Base-by-base conservation (phyloP, 2,329 filamentous ascomycete genomes). In the Pestalotiopsis sp. region DNA sequence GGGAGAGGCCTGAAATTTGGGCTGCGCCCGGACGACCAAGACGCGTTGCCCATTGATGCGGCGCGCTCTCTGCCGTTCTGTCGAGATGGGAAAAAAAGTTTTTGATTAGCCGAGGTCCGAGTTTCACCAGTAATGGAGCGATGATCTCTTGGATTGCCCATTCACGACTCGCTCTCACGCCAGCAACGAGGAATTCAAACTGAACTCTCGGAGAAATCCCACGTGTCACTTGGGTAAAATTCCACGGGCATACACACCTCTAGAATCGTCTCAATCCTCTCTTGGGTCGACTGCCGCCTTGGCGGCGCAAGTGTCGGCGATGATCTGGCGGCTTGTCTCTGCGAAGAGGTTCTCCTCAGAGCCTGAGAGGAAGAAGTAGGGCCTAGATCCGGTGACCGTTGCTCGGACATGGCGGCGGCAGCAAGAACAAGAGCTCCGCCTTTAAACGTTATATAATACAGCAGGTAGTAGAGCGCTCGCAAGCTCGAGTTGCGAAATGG, bases 221-320 rank as follows among this genome's bases (percentile, higher is more conserved):
- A 9, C 27, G 27, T 31, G 27, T 31, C 27, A 2, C 27, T 2
- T 1, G 27, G 64, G 65, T 62, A 66, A n/a, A 57, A 17, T 17
- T 11, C 25, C 13, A 7, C 36, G 12, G 17, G 9, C 7, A 41
- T 31, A 75, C 81, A 74, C 75, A 85, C 84, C 80, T 86, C 80
- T 68, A 86, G 79, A 67, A 86, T 85, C 68, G 81, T 80, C 69
- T 80, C 79, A 71, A 86, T 79, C 65, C 83, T 82, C 67, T 81
- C 81, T 69, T 77, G 79, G 9, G 76, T 79, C 31, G 81, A 81
- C 45, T 75, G 76, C 38, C 76, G 73, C 59, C 71, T 66, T 3
- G 70, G 52, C n/a, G 69, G 57, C 45, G 36, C 12, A 52, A 25
- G 20, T 36, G 20, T 65, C 41, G 65, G 23, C 12, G 69, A 41